Conservation (phyloP, 768 basidiomycete species). For the Leucocoprinus birnbaumii region DNA sequence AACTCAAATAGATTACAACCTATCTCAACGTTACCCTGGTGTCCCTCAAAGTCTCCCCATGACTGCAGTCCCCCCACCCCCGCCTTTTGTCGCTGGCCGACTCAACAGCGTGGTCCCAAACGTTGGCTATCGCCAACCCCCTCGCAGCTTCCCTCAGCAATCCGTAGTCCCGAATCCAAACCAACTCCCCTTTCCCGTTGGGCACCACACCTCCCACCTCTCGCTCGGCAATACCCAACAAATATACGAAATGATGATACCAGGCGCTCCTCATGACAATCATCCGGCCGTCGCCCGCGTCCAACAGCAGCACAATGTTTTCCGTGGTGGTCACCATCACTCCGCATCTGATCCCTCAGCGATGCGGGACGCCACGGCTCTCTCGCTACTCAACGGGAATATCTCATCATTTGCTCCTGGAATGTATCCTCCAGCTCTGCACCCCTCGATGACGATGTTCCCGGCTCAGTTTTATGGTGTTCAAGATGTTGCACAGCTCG, state of each 20-base stretch:
- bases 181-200: slow-evolving; percentile 48
- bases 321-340: slow-evolving; percentile 76
- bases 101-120: slow-evolving; percentile 43
- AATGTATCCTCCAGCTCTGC: slow-evolving; percentile 53
- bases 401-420: slow-evolving; percentile 56
- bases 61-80: slow-evolving; percentile 26
- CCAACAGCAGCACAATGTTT: slow-evolving; percentile 76
- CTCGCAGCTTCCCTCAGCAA: slow-evolving; percentile 58
- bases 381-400: slow-evolving; percentile 57
- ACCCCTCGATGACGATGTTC: slow-evolving; percentile 57
- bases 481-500: slow-evolving; percentile 60
- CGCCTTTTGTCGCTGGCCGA: slow-evolving; percentile 51
- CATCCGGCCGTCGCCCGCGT: slow-evolving; percentile 71
- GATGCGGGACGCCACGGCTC: slow-evolving; percentile 66
- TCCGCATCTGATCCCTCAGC: slow-evolving; percentile 81
- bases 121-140: slow-evolving; percentile 59
- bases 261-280: slow-evolving; percentile 48
- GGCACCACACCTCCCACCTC: slow-evolving; percentile 61
- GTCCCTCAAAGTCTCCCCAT: slow-evolving; percentile 18
- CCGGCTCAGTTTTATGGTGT: slow-evolving; percentile 67
- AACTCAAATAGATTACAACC: slow-evolving; percentile 52
- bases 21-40: slow-evolving; percentile 35
- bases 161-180: slow-evolving; percentile 50
- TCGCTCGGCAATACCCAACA: slow-evolving; percentile 75
- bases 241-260: slow-evolving; percentile 78